These are phyloP conservation scores for Flaveria bidentis DNA, from an alignment of 129 eudicot genomes.

Conservation along the genomic window DNA sequence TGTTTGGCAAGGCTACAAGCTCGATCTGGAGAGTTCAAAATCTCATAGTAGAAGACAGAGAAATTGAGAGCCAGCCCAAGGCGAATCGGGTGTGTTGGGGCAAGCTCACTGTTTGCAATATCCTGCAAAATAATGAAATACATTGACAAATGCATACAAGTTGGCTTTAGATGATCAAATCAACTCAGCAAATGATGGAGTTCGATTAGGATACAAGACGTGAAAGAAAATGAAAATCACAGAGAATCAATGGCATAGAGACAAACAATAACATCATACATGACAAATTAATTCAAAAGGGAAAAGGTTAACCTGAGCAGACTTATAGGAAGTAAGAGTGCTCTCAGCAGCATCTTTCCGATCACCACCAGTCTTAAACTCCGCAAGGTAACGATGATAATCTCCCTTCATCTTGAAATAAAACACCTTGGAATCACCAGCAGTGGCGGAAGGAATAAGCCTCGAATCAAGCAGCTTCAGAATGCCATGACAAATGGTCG, in stretches of 20 bases:
- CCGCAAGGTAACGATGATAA: slow-evolving; percentile 59
- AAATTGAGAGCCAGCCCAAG: slow-evolving; percentile 60
- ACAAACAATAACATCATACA: too few relatives aligned
- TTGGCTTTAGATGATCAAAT: not conserved
- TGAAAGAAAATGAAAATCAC: not conserved
- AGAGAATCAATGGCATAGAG: not conserved
- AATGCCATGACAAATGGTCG: slow-evolving; percentile 56
- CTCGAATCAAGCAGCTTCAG: slow-evolving; percentile 52
- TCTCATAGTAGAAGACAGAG: slow-evolving; percentile 65
- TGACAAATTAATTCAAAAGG: too few relatives aligned
- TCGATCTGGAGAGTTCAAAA: slow-evolving; percentile 59
- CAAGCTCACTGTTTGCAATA: slow-evolving; percentile 52
- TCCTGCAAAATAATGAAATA: slow-evolving; percentile 33
- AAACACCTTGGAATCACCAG: slow-evolving; percentile 64
- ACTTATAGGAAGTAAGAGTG: slow-evolving; percentile 64
- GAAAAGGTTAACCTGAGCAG: slow-evolving; percentile 52
- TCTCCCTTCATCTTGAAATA: slow-evolving; percentile 73
- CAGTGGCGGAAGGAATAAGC: slow-evolving; percentile 47
- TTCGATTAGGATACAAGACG: too few relatives aligned
- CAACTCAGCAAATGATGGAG: not conserved
- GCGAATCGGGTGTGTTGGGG: slow-evolving; percentile 63
- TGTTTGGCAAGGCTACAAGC: slow-evolving; percentile 66
- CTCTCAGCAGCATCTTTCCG: slow-evolving; percentile 73
- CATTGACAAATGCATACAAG: not conserved
- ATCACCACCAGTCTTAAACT: slow-evolving; percentile 61